Percentiles rank a stretch among this genome's conserved stretches.
Evolutionary conservation across 2,329 filamentous ascomycete genomes (phyloP).

Genomic region (Stagonosporopsis chrysanthemi): DNA sequence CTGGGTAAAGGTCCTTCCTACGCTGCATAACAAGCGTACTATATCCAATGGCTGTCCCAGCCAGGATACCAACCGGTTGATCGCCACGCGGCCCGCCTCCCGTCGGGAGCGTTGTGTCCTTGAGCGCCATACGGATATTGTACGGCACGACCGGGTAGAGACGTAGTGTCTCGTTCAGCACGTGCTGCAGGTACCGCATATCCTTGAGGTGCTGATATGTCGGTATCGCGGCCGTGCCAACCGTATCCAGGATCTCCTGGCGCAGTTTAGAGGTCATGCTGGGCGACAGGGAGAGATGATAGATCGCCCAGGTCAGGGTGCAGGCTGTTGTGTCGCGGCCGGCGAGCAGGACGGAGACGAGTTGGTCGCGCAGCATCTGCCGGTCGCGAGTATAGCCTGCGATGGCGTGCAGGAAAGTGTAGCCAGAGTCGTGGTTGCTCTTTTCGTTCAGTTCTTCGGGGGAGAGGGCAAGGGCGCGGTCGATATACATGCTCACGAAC

Average conservation of each 20-base stretch:
- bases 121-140: constrained; percentile 57
- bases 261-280: constrained; percentile 72
- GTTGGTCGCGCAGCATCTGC: constrained; percentile 80
- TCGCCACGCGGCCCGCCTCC: constrained; percentile 57
- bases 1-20: constrained; percentile 58
- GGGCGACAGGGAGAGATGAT: constrained; percentile 79
- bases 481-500: constrained; percentile 81
- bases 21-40: constrained; percentile 59
- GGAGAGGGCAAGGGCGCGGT: constrained; percentile 72
- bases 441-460: constrained; percentile 76
- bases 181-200: constrained; percentile 74
- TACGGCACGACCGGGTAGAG: constrained; percentile 60
- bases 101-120: constrained; percentile 58
- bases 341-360: constrained; percentile 76
- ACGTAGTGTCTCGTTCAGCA: constrained; percentile 51
- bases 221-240: constrained; percentile 67
- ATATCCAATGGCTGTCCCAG: constrained; percentile 57
- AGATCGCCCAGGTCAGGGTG: constrained; percentile 81
- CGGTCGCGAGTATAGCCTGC: constrained; percentile 76
- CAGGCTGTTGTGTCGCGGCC: constrained; percentile 87
- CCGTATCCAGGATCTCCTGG: constrained; percentile 70
- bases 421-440: constrained; percentile 73
- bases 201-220: constrained; percentile 84
- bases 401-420: constrained; percentile 88
- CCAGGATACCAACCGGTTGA: constrained; percentile 54